phyloP scores from a whole-genome alignment of 176 grass and related monocot species.

The Aegilops speltoides region DNA sequence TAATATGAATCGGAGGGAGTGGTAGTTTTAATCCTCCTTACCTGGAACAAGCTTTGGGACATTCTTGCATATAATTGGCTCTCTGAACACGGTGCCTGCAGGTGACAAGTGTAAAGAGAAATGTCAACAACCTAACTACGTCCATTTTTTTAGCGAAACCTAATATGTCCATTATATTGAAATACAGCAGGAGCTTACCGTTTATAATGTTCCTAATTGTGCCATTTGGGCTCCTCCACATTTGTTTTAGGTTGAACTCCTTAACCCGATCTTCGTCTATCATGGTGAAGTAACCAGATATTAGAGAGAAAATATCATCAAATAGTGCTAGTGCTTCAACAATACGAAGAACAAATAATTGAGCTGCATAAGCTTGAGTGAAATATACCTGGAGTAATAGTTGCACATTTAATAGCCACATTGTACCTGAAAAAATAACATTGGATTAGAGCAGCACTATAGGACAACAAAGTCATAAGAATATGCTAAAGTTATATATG shows the following conservation, averaged over 20 bases:
- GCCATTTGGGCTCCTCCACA: slow-evolving; percentile 97
- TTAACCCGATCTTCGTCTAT: slow-evolving; percentile 78
- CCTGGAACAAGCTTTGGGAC: slow-evolving; percentile 91
- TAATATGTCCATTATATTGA: slow-evolving; percentile 8
- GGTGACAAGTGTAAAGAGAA: slow-evolving; percentile 1
- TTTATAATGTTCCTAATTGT: slow-evolving; percentile 98
- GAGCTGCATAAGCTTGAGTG: slow-evolving; percentile 28
- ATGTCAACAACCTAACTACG: slow-evolving; percentile 23
- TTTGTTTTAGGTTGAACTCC: slow-evolving; percentile 88
- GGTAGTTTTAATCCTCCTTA: slow-evolving; percentile 33
- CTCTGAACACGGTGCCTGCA: slow-evolving; percentile 96
- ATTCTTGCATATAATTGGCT: slow-evolving; percentile 96
- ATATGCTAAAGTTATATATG: not conserved
- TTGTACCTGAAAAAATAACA: slow-evolving; percentile 78
- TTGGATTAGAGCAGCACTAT: slow-evolving; percentile 9
- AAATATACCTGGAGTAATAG: slow-evolving; percentile 87
- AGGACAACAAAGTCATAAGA: not conserved
- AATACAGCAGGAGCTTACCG: slow-evolving; percentile 42
- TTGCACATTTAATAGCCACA: slow-evolving; percentile 99
- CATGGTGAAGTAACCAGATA: slow-evolving; percentile 29
- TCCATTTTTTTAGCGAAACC: not conserved
- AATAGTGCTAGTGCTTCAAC: slow-evolving; percentile 1
- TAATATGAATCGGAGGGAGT: too few relatives aligned
- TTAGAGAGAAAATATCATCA: not conserved
- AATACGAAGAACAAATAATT: slow-evolving; percentile 16